These are phyloP conservation scores for Crucibulum laeve DNA, from an alignment of 768 basidiomycete genomes.

Conservation along the genomic window DNA sequence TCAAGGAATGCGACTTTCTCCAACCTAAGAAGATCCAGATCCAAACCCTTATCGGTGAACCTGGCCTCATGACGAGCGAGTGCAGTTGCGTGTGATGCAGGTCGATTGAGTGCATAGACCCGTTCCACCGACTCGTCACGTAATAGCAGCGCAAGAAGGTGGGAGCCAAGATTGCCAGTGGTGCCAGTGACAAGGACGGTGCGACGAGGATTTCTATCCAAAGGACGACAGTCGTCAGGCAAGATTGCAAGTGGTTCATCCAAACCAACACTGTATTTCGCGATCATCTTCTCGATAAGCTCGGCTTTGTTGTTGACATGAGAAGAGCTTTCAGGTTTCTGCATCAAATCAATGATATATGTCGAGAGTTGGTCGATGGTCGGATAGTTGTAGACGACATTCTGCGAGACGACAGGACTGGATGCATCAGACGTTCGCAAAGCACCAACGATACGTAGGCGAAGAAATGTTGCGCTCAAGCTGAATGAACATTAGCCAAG, in stretches of 20 bases:
- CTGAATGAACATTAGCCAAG: constrained; percentile 15
- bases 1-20: constrained; percentile 29
- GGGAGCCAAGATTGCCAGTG: constrained; percentile 36
- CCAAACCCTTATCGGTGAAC: constrained; percentile 26
- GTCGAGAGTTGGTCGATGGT: constrained; percentile 17
- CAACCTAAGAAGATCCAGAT: constrained; percentile 17
- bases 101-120: constrained; percentile 30
- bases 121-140: constrained; percentile 13
- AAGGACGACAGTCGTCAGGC: background rate
- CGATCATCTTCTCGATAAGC: constrained; percentile 32
- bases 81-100: constrained; percentile 2
- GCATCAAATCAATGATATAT: constrained; percentile 11
- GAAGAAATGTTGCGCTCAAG: constrained; percentile 22
- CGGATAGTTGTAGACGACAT: constrained; percentile 22
- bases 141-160: constrained; percentile 25
- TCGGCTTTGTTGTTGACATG: constrained; percentile 3
- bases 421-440: constrained; percentile 18
- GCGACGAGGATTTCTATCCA: constrained; percentile 3
- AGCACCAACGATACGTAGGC: constrained; percentile 27
- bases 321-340: constrained; percentile 4
- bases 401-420: constrained; percentile 17
- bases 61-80: constrained; percentile 18
- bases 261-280: constrained; percentile 24
- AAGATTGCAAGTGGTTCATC: background rate
- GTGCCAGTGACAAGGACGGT: constrained; percentile 34